phyloP scores from a whole-genome alignment of 2,329 filamentous ascomycete species.

The Neofusicoccum parvum region DNA sequence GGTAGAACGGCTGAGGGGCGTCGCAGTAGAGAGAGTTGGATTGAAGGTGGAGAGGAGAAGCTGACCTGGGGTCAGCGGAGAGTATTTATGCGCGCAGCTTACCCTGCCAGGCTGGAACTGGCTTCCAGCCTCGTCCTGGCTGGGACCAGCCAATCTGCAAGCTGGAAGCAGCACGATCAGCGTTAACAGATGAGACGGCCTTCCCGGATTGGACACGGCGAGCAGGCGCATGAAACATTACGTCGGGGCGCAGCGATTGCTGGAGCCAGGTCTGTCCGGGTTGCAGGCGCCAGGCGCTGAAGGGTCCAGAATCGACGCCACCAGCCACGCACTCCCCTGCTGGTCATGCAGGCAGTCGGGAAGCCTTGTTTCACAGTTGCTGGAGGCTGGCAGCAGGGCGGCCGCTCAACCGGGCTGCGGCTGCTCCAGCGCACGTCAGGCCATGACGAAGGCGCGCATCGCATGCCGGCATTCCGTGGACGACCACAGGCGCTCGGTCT shows the following conservation, averaged over 20 bases:
- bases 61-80: background rate
- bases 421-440: background rate
- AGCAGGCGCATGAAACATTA: conserved; percentile 9
- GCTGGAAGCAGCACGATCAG: conserved; percentile 1
- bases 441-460: background rate
- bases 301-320: background rate
- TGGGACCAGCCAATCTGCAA: background rate
- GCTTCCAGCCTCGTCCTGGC: background rate
- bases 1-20: background rate
- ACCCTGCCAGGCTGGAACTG: background rate
- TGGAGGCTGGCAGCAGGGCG: background rate
- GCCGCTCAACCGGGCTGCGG: background rate
- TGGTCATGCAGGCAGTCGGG: background rate
- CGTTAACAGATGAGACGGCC: background rate
- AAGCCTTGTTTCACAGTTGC: background rate
- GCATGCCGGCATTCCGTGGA: background rate
- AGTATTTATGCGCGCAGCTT: conserved; percentile 12
- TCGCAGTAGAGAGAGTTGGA: background rate
- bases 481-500: background rate
- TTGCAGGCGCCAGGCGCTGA: background rate
- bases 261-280: background rate
- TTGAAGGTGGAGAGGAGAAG: background rate
- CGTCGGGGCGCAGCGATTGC: conserved; percentile 3
- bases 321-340: background rate
- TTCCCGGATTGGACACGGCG: background rate